These are phyloP conservation scores for Rhizoctonia solani DNA, from an alignment of 1,284 basidiomycete species.

Conservation along the genomic window DNA sequence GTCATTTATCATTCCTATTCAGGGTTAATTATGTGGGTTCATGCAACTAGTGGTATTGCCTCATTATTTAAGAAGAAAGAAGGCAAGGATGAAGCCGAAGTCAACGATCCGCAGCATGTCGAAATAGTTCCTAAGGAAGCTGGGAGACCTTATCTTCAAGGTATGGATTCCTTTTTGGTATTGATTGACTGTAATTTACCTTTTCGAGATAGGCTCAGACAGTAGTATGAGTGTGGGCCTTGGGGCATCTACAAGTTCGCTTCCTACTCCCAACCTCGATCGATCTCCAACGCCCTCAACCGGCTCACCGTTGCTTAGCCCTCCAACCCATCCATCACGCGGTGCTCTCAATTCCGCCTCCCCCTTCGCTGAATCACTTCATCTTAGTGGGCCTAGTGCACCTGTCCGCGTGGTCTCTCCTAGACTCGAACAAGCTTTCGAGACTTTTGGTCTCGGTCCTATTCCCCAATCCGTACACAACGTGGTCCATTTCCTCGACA, in stretches of 20 bases:
- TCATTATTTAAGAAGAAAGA: conserved; percentile 54
- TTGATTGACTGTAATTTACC: neutral
- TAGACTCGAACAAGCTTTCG: conserved; percentile 32
- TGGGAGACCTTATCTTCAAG: conserved; percentile 25
- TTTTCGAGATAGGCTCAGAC: neutral
- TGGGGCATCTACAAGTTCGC: conserved; percentile 6
- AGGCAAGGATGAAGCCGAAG: conserved; percentile 44
- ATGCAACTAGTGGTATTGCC: conserved; percentile 53
- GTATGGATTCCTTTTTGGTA: neutral
- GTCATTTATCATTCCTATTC: neutral
- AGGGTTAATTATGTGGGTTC: neutral
- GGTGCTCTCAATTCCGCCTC: neutral
- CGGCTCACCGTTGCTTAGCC: neutral
- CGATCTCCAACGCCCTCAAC: conserved; percentile 43
- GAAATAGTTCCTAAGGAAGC: conserved; percentile 43
- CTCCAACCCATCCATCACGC: conserved; percentile 10
- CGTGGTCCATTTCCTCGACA: conserved; percentile 48
- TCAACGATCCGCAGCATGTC: conserved; percentile 54
- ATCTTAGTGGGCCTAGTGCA: conserved; percentile 36
- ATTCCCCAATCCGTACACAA: conserved; percentile 40
- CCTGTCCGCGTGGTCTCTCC: conserved; percentile 32
- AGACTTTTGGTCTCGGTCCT: conserved; percentile 34
- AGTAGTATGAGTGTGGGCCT: neutral
- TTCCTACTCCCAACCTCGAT: conserved; percentile 15
- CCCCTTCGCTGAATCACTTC: conserved; percentile 25